Evolutionary conservation across 768 basidiomycete species (phyloP), one percentile per base, ranked within the genome.

Genomic region (Boletus vermiculosoides): DNA sequence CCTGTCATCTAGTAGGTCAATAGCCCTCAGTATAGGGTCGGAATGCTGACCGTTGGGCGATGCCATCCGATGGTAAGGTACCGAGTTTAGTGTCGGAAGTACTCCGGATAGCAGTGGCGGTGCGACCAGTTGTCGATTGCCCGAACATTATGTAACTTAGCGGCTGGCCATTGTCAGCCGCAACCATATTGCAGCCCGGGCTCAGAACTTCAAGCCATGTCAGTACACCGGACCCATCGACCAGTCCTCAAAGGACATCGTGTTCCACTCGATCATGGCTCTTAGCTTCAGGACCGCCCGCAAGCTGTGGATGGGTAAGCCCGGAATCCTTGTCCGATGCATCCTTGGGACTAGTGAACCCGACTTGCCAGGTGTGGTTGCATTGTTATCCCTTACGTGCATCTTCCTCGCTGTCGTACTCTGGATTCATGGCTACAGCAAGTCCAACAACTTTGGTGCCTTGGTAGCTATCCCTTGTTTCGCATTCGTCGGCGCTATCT

Each of bases 261-360:
- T 23, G 9, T 44, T 34, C 23, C 4, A 15, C 16, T 45, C 52
- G 46, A 36, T 10, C 55, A 79, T 80, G 78, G 66, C 64, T n/a
- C 51, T 79, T n/a, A 73, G 75, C 47, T 82, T 83, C 58, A 73
- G 74, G 54, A 73, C 72, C 5, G 77, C 77, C 57, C 78, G 81
- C 44, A 71, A 63, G 57, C 54, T 74, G 16, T 64, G 81, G 55
- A 76, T 79, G 70, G 68, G 70, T 71, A 41, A 59, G 63, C 39
- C 42, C 5, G 5, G 15, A 31, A 40, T 54, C 13, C n/a, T 41
- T 18, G 6, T 45, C 39, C 13, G 11, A 46, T 30, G 30, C n/a
- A 37, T 39, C 33, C 30, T 41, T 49, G 45, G 52, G 20, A 40
- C 41, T 45, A 25, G 34, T 42, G 5, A 44, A 44, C 34, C 39